phyloP scores from a whole-genome alignment of 2,329 filamentous ascomycete genomes.

The Thielaviopsis ethacetica region DNA sequence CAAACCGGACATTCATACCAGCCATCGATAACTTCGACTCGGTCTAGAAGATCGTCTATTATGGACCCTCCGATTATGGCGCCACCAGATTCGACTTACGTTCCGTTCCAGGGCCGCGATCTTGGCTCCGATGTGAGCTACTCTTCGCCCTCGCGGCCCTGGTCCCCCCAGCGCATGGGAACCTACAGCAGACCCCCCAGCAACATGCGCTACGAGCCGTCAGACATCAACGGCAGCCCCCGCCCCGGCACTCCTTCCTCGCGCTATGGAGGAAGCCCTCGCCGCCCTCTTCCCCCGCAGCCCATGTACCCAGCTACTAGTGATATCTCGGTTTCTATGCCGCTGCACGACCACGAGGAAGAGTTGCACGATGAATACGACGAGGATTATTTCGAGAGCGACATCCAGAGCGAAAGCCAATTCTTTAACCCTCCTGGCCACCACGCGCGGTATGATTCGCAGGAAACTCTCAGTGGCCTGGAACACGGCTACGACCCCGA shows the following conservation, averaged over 20 bases:
- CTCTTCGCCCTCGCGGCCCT: constrained; percentile 39
- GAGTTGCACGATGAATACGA: constrained; percentile 23
- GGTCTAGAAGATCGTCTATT: constrained; percentile 31
- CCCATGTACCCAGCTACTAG: constrained; percentile 40
- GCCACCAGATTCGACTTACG: constrained; percentile 47
- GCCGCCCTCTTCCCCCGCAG: constrained; percentile 73
- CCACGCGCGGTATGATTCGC: constrained; percentile 37
- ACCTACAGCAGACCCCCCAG: constrained; percentile 60
- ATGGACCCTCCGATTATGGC: constrained; percentile 43
- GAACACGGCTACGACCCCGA: constrained; percentile 19
- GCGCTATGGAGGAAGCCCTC: constrained; percentile 72
- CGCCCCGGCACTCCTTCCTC: constrained; percentile 82
- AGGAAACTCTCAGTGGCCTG: constrained; percentile 37
- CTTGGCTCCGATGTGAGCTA: constrained; percentile 17
- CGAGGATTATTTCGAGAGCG: constrained; percentile 60
- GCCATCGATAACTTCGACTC: constrained; percentile 32
- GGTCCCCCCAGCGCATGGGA: constrained; percentile 36
- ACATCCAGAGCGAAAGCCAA: constrained; percentile 19
- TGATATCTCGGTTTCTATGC: constrained; percentile 57
- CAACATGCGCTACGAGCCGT: constrained; percentile 63
- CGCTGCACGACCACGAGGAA: constrained; percentile 25
- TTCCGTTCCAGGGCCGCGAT: constrained; percentile 34
- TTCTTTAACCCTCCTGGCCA: constrained; percentile 18
- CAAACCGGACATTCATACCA: constrained; percentile 33
- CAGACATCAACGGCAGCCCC: constrained; percentile 77